Evolutionary conservation across 495 filamentous ascomycete genomes (phyloP).

Genomic region (Cercophora sp.): DNA sequence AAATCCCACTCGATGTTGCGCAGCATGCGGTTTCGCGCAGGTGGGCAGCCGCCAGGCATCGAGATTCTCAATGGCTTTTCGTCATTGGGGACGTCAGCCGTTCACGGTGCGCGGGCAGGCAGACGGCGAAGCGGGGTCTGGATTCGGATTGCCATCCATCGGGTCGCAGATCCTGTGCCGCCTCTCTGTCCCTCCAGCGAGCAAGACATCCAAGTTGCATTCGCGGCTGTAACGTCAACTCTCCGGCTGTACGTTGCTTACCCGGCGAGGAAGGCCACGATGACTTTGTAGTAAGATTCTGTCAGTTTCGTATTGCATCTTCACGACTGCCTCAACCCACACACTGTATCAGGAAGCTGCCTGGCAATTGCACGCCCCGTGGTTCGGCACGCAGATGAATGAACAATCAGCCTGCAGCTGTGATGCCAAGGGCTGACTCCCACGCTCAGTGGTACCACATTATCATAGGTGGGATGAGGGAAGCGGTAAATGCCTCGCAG

Average conservation of each 20-base stretch:
- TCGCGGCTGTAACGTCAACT: neutral
- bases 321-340: too few species aligned
- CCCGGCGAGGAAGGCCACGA: conserved; percentile 10
- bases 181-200: neutral
- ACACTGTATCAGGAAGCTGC: neutral
- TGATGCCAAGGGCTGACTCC: too few species aligned
- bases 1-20: too few species aligned
- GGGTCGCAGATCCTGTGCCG: neutral
- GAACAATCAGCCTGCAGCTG: neutral
- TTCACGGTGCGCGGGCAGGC: neutral
- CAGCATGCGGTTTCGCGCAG: neutral
- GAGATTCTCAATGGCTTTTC: conserved; percentile 1
- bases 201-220: neutral
- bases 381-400: neutral
- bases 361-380: neutral
- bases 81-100: conserved; percentile 16
- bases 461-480: too few species aligned
- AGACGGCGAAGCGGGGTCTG: neutral
- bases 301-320: too few species aligned
- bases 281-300: too few species aligned
- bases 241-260: neutral
- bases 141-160: neutral
- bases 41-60: conserved; percentile 7
- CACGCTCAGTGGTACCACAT: neutral
- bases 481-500: neutral